Evolutionary conservation across 345 rosid species (phyloP).

Genomic region (Citrus mangshanensis): DNA sequence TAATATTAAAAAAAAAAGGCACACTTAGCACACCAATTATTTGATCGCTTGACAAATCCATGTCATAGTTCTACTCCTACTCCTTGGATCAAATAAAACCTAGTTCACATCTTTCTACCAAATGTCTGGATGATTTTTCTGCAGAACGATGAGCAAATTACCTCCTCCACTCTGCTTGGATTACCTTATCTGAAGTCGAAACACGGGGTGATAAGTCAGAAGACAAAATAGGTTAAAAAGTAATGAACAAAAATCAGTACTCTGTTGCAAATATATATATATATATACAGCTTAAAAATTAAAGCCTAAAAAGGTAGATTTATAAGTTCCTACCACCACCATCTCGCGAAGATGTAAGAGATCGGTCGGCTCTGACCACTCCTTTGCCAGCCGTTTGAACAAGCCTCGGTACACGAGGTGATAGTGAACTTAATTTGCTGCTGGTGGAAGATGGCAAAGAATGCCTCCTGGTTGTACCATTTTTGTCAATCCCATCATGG

Average conservation of each 20-base stretch:
- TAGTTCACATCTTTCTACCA: not conserved
- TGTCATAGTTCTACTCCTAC: constrained; percentile 3
- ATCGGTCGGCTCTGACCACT: constrained; percentile 48
- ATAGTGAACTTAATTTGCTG: constrained; percentile 49
- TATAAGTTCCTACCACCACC: constrained; percentile 45
- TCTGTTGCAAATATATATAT: not conserved
- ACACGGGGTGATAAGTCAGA: not conserved
- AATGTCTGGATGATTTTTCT: not conserved
- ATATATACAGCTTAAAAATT: not conserved
- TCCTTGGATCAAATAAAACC: not conserved
- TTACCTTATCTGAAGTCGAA: constrained; percentile 49
- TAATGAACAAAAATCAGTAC: not conserved
- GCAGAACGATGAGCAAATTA: constrained; percentile 25
- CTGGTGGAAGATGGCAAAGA: constrained; percentile 68
- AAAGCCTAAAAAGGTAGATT: not conserved
- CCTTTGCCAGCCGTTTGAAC: constrained; percentile 61
- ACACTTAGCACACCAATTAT: constrained; percentile 9
- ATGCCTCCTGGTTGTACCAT: constrained; percentile 54
- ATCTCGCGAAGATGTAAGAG: constrained; percentile 63
- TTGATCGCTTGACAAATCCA: constrained; percentile 11
- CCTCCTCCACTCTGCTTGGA: constrained; percentile 78
- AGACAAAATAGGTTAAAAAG: not conserved
- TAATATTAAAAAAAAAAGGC: not conserved
- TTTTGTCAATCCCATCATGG: constrained; percentile 48
- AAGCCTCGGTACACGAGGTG: constrained; percentile 58